Conservation (phyloP, 139 green algal species). For the Penium margaritaceum region DNA sequence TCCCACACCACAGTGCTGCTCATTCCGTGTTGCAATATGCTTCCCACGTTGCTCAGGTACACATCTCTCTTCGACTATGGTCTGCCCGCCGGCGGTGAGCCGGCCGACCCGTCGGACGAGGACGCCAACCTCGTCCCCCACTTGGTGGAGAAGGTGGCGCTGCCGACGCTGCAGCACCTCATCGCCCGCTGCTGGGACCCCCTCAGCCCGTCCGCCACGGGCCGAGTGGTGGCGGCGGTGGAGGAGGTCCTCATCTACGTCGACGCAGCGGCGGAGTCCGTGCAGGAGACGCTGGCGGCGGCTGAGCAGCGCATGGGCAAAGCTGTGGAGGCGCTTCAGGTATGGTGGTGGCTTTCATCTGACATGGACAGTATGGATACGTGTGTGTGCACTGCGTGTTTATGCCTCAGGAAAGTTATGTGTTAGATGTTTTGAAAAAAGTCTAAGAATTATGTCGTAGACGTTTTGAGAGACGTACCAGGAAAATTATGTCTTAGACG, state of each 20-base stretch:
- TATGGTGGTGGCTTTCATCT: background rate
- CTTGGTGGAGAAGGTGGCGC: slow-evolving; percentile 56
- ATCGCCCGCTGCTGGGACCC: slow-evolving; percentile 64
- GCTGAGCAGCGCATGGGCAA: background rate
- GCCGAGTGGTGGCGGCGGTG: slow-evolving; percentile 14
- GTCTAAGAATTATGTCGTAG: no score
- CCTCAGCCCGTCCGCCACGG: slow-evolving; percentile 49
- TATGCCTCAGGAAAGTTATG: no score
- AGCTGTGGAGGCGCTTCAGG: slow-evolving; percentile 5
- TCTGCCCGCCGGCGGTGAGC: slow-evolving; percentile 29
- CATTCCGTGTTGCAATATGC: no score
- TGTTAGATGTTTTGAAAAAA: no score
- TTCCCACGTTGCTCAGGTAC: no score
- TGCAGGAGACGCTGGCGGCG: slow-evolving; percentile 24
- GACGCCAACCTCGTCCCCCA: slow-evolving; percentile 70
- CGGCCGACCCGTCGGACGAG: slow-evolving; percentile 53
- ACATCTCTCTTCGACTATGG: slow-evolving; percentile 76
- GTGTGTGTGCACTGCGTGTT: no score
- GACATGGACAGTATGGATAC: no score
- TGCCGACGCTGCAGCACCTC: slow-evolving; percentile 62
- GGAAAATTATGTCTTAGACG: no score
- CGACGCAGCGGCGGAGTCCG: background rate
- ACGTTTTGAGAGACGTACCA: no score
- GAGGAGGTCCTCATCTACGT: slow-evolving; percentile 48
- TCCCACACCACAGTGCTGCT: no score